phyloP scores from a whole-genome alignment of 2,329 filamentous ascomycete genomes.

The Xylariaceae sp. region DNA sequence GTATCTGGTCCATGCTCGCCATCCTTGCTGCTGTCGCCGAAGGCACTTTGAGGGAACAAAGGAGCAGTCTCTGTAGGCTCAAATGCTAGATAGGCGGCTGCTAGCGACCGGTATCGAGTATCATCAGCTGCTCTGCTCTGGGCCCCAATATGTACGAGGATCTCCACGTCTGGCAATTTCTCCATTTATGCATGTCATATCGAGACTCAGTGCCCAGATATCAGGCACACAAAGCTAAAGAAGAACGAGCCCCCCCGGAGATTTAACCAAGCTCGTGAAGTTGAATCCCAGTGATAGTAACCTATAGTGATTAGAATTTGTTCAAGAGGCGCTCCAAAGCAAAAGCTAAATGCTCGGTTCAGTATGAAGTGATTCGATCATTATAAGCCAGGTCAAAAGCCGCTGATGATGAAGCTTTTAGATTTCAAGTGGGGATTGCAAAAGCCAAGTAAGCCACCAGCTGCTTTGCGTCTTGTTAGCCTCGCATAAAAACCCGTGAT shows the following conservation, averaged over 20 bases:
- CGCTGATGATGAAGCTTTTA: too few species aligned
- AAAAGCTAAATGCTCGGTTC: too few species aligned
- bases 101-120: slow-evolving; percentile 54
- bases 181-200: slow-evolving; percentile 37
- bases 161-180: slow-evolving; percentile 50
- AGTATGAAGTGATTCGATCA: too few species aligned
- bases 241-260: background rate
- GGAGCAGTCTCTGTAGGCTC: slow-evolving; percentile 12
- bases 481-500: too few species aligned
- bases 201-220: background rate
- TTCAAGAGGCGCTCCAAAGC: too few species aligned
- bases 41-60: background rate
- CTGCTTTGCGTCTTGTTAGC: too few species aligned
- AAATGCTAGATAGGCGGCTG: slow-evolving; percentile 58
- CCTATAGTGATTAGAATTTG: background rate
- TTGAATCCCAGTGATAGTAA: background rate
- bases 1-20: background rate
- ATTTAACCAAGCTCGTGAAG: background rate
- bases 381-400: too few species aligned
- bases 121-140: slow-evolving; percentile 57
- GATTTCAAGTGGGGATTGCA: too few species aligned
- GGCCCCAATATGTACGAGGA: slow-evolving; percentile 62
- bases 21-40: background rate
- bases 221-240: background rate
- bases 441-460: too few species aligned